A percentile compares a stretch with the other conserved stretches of the same genome.
Conservation (phyloP, 768 basidiomycete species). For the Leccinum aurantiacum region DNA sequence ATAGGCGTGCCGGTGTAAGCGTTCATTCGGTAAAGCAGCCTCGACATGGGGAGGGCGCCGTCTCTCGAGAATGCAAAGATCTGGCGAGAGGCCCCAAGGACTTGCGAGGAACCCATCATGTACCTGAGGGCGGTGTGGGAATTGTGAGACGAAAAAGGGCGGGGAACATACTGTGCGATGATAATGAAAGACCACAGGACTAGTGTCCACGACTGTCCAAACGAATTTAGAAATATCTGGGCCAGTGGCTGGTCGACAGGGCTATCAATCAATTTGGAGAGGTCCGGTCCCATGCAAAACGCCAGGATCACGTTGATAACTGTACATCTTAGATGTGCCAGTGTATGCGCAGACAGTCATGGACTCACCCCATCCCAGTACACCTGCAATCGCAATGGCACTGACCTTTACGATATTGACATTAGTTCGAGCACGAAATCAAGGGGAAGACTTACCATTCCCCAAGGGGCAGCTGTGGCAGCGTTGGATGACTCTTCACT, state of each 20-base stretch:
- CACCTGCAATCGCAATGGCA: slow-evolving; percentile 43
- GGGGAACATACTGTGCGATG: slow-evolving; percentile 39
- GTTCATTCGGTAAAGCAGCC: not conserved
- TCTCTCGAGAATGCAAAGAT: not conserved
- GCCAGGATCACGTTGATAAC: slow-evolving; percentile 53
- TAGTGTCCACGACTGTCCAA: slow-evolving; percentile 43
- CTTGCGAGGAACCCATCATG: slow-evolving; percentile 23
- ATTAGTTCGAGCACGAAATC: not conserved
- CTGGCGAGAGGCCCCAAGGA: not conserved
- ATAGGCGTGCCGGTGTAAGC: not conserved
- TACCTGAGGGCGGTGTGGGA: slow-evolving; percentile 27
- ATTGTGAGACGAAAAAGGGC: not conserved
- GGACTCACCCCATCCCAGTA: slow-evolving; percentile 44
- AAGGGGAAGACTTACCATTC: slow-evolving; percentile 40
- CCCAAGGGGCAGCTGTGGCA: slow-evolving; percentile 53
- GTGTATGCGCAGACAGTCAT: not conserved
- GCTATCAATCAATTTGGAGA: slow-evolving; percentile 37
- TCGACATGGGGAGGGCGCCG: not conserved
- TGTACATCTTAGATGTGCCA: slow-evolving; percentile 7
- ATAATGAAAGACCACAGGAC: slow-evolving; percentile 55
- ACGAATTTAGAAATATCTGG: slow-evolving; percentile 39
- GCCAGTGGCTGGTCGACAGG: slow-evolving; percentile 43
- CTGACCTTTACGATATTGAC: slow-evolving; percentile 15
- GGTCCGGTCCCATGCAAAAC: slow-evolving; percentile 56
- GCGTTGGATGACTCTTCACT: slow-evolving; percentile 57